These are phyloP conservation scores for Nothopassalora personata DNA, from an alignment of 2,329 filamentous ascomycete genomes.

Conservation along the genomic window DNA sequence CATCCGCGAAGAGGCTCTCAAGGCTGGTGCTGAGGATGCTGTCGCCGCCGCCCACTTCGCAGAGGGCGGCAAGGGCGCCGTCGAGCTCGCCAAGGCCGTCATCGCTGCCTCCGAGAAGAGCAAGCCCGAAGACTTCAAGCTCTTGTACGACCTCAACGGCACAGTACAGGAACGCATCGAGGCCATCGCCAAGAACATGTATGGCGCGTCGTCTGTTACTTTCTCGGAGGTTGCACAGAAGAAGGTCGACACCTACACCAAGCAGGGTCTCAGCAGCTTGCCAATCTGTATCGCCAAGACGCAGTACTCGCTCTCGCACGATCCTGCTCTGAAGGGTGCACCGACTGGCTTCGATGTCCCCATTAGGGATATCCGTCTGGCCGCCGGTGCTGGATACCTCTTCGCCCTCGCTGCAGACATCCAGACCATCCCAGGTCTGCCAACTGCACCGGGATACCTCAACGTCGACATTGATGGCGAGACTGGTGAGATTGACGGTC, in stretches of 20 bases:
- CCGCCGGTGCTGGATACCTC: constrained; percentile 88
- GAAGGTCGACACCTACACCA: constrained; percentile 92
- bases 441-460: constrained; percentile 89
- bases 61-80: constrained; percentile 82
- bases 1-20: constrained; percentile 82
- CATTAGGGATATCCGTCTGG: constrained; percentile 88
- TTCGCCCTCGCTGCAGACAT: constrained; percentile 96
- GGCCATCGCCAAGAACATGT: constrained; percentile 86
- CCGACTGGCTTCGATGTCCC: constrained; percentile 91
- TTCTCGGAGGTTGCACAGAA: constrained; percentile 91
- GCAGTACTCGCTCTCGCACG: constrained; percentile 92
- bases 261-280: constrained; percentile 85
- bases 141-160: constrained; percentile 76
- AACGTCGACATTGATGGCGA: constrained; percentile 70
- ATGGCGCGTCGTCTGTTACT: constrained; percentile 82
- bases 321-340: constrained; percentile 88
- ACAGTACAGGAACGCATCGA: constrained; percentile 85
- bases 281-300: constrained; percentile 98
- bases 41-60: constrained; percentile 96
- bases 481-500: constrained; percentile 56
- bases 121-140: constrained; percentile 69
- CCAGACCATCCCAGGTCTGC: constrained; percentile 93
- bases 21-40: constrained; percentile 88
- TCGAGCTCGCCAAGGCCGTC: constrained; percentile 83
- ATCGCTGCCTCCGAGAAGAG: constrained; percentile 76